Conservation (phyloP, 202 grass and related monocot species). For the Hordeum pubiflorum region DNA sequence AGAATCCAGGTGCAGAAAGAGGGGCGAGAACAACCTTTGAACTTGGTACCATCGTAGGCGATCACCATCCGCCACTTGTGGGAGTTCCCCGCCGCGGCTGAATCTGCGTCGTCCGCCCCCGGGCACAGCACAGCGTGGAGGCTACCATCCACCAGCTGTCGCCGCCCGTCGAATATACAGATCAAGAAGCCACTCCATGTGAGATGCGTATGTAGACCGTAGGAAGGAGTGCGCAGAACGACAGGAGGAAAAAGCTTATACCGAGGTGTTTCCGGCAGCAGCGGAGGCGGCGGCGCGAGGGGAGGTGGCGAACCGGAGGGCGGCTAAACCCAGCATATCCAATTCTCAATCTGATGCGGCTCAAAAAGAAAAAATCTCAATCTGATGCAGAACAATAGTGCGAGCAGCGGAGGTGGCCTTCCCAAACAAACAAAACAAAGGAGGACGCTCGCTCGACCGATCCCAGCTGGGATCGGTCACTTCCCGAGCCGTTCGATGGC, state of each 20-base stretch:
- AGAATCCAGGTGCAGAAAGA: conserved; percentile 6
- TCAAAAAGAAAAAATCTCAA: too few species aligned
- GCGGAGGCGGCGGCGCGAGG: neutral
- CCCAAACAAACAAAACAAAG: too few species aligned
- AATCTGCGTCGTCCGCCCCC: conserved; percentile 10
- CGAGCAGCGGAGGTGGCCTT: too few species aligned
- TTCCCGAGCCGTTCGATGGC: too few species aligned
- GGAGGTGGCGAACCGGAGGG: conserved; percentile 2
- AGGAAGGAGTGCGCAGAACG: neutral
- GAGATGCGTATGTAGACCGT: neutral
- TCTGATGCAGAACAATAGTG: too few species aligned
- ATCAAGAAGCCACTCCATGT: neutral
- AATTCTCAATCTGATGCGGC: neutral
- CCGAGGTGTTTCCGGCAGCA: conserved; percentile 11
- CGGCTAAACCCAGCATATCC: conserved; percentile 39
- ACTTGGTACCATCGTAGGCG: conserved; percentile 73
- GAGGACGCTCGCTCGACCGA: too few species aligned
- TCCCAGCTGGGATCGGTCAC: too few species aligned
- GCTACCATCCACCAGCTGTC: conserved; percentile 20
- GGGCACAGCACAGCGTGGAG: neutral
- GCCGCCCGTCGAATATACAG: neutral
- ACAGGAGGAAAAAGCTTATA: neutral
- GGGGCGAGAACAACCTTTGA: conserved; percentile 47
- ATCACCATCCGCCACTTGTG: conserved; percentile 81
- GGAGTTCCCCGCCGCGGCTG: neutral